Base-by-base conservation (phyloP, 2,329 filamentous ascomycete species). In the Trichoderma sp. region DNA sequence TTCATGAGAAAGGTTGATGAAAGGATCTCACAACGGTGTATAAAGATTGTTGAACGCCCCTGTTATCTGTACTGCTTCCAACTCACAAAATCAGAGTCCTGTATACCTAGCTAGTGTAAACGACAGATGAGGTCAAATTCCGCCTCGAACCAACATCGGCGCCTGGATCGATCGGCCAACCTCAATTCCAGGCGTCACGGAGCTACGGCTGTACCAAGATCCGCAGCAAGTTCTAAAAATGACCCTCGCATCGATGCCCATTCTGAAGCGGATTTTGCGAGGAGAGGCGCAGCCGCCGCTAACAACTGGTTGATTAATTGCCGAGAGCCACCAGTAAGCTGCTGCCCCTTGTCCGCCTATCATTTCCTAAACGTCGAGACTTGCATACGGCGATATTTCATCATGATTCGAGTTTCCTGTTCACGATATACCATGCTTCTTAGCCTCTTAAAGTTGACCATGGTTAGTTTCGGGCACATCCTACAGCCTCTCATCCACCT, bases 101-200 rank as follows among this genome's bases (percentile, higher is more conserved):
- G 26, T 28, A 7, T 7, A 28, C 3, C 3, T 28, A 28, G 26
- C 26, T 3, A 30, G 28, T 7, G 28, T 7, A 6, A 30, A 24
- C 3, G 2, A 24, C 21, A 24, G 30, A 30, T 39, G 10, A 14
- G 34, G 12, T 12, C 5, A 5, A 39, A 39, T 74, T 86, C 43
- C 17, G 43, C n/a, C 43, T 45, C 34, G 34, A 39, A 14, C 5
- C 10, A 39, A 39, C 10, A 3, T 39, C 10, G 14, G 10, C 10
- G 5, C 34, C 10, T 4, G 4, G 2, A 9, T 34, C 30, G 6
- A 34, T 34, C 30, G 9, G 1, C 30, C 30, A 34, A 28, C 7
- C 3, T 28, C 28, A 28, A 28, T 5, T 5, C 28, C 30, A 30
- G 9, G 34, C 10, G 34, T 39, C 34, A 39, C 34, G 10, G 14